Evolutionary conservation across 345 rosid species (phyloP), one percentile per base, ranked within the genome.

Genomic region (Gossypium ekmanianum): DNA sequence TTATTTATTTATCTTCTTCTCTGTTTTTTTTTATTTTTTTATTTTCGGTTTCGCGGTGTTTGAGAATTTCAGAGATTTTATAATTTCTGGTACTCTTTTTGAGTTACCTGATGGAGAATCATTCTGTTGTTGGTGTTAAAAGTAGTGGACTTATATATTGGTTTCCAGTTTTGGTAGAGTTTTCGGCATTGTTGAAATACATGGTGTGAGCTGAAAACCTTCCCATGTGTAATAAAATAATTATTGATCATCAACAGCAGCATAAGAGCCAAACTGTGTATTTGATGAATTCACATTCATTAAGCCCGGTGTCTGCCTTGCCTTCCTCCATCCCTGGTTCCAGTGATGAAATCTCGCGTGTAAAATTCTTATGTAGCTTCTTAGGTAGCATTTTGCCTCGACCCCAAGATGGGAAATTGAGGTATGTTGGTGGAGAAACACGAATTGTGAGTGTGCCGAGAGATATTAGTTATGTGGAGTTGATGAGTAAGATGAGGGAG

Each of bases 361-460:
- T 91, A 50, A 95, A 95, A 58, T 88, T 91, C 78, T 80, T 95
- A 63, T 93, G 99, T 79, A 95, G 99, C 80, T 95, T 95, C 86
- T 83, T 85, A 20, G 99, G 98, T 11, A 90, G 90, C 82, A 90
- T 95, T 77, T 83, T 95, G 86, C 97, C 99, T 43, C 89, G 99
- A 22, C 99, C 98, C 18, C 97, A 91, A 68, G 99, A 95, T 64
- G 97, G 94, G 80, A 93, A 91, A 55, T 69, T 95, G 83, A 86
- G 98, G 11, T 91, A 93, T 69, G 98, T 93, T 22, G 98, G 99
- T 39, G 99, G 99, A 24, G 99, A 95, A 85, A 95, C 99, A 1
- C 83, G 98, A 52, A 93, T 95, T 79, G 86, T 95, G 69, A 88
- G 89, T 65, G 83, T 95, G 78, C 81, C 85, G 0, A 82, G 96